Evolutionary conservation across 169 alveolate genomes (phyloP).

Genomic region (Eimeria falciformis): DNA sequence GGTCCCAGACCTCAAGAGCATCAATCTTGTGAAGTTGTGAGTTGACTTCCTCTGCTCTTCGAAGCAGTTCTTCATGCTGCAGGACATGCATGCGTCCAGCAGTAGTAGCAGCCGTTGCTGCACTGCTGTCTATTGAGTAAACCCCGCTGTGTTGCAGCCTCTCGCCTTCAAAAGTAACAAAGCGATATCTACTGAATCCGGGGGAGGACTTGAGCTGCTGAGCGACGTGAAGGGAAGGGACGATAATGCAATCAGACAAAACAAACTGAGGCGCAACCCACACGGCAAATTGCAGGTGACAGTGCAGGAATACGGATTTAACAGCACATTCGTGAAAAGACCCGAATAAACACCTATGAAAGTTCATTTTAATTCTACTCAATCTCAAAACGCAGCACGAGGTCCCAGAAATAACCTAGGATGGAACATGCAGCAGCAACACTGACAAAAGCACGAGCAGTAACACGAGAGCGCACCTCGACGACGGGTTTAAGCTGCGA

Average conservation of each 20-base stretch:
- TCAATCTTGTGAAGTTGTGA: neutral
- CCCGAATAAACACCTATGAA: no score
- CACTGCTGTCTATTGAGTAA: constrained; percentile 10
- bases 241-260: constrained; percentile 54
- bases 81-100: constrained; percentile 21
- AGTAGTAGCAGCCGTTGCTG: constrained; percentile 10
- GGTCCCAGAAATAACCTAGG: no score
- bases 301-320: no score
- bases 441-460: constrained; percentile 37
- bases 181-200: neutral
- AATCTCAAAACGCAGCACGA: no score
- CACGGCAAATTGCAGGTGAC: neutral
- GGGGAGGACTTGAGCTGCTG: constrained; percentile 1
- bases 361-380: no score
- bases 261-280: constrained; percentile 31
- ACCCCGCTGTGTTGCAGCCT: constrained; percentile 63
- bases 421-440: constrained; percentile 27
- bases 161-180: constrained; percentile 55
- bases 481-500: constrained; percentile 6
- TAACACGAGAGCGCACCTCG: constrained; percentile 35
- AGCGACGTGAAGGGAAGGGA: constrained; percentile 45
- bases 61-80: neutral
- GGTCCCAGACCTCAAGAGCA: neutral
- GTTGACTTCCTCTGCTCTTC: constrained; percentile 27
- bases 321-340: no score